These are phyloP conservation scores for Globisporangium nodosum DNA, from an alignment of 352 stramenopile species.

Conservation along the genomic window DNA sequence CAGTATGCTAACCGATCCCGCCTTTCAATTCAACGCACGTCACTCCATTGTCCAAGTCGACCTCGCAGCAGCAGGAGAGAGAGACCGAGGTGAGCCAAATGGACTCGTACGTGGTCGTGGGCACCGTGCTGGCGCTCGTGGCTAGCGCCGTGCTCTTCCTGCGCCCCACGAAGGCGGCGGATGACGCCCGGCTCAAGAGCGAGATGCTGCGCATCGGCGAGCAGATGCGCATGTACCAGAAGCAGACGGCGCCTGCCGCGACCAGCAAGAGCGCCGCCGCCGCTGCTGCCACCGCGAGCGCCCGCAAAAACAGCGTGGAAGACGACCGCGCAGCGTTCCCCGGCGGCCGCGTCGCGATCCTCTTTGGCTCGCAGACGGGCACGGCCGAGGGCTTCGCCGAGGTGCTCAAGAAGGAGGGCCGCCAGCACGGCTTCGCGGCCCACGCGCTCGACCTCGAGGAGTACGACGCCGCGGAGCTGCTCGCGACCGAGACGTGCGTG, in stretches of 20 bases:
- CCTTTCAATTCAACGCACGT: not conserved
- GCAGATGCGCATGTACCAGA: slow-evolving; percentile 84
- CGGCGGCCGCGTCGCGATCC: slow-evolving; percentile 82
- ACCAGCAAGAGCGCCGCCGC: not conserved
- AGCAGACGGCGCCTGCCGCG: slow-evolving; percentile 26
- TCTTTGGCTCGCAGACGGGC: slow-evolving; percentile 97
- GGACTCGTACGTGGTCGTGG: slow-evolving; percentile 65
- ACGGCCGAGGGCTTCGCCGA: slow-evolving; percentile 97
- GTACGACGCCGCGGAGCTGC: slow-evolving; percentile 71
- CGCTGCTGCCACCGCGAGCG: not conserved
- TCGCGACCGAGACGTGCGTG: slow-evolving; percentile 51
- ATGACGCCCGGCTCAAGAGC: slow-evolving; percentile 61
- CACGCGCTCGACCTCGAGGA: slow-evolving; percentile 94
- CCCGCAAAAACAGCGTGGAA: slow-evolving; percentile 18
- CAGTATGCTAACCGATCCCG: not conserved
- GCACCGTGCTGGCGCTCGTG: slow-evolving; percentile 61
- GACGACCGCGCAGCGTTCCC: slow-evolving; percentile 35
- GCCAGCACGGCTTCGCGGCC: slow-evolving; percentile 82
- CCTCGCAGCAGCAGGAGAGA: too few species aligned
- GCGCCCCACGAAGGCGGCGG: slow-evolving; percentile 41
- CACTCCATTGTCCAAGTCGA: not conserved
- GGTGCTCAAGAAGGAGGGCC: slow-evolving; percentile 87
- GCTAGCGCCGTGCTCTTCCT: slow-evolving; percentile 59
- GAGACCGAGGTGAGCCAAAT: slow-evolving; percentile 8
- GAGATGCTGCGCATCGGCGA: slow-evolving; percentile 68